Evolutionary conservation across 345 rosid genomes (phyloP), one percentile per base, ranked within the genome.

Genomic region (Hevea brasiliensis): DNA sequence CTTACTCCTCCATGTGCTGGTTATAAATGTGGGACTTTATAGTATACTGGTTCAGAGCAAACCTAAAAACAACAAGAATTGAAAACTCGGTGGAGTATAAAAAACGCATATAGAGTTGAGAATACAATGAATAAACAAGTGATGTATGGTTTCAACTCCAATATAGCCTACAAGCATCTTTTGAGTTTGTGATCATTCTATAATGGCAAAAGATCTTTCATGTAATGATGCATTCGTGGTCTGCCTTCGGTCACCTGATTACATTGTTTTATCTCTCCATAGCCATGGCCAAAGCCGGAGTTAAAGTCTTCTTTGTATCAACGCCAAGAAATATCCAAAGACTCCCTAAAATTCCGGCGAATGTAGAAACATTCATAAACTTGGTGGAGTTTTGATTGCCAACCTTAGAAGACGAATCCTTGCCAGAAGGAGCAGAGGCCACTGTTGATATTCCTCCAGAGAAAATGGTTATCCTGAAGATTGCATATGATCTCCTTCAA

Each of bases 361-460:
- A 32, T 50, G 41, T 77, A 27, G 12, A 74, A 35, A 10, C 47
- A 0, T 44, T 72, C 0, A 15, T 79, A 7, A 40, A 65, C 0
- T 45, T 77, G 0, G 78, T 79, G 8, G 64, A 12, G 44, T 14
- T 84, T 26, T 75, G 80, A 0, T 50, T 75, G 44, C 86, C 88
- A 27, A 26, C 17, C 1, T 37, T 64, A 8, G 75, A 47, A 6
- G 9, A 40, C 0, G 29, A 62, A 13, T 15, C 27, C 18, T n/a
- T 81, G 53, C 83, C 83, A 0, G 29, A 74, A 20, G 80, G 71
- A 0, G 75, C 74, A 17, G 84, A 85, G 70, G 83, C 88, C 47
- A 85, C 84, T 0, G 70, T 76, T 12, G 88, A 85, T 53, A 4
- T 85, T 55, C 79, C 81, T 0, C 24, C 32, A 6, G 74, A 68